A percentile compares a stretch with the other conserved stretches of the same genome.
Evolutionary conservation across 495 filamentous ascomycete species (phyloP).

Genomic region (Aspergillus funiculosus): DNA sequence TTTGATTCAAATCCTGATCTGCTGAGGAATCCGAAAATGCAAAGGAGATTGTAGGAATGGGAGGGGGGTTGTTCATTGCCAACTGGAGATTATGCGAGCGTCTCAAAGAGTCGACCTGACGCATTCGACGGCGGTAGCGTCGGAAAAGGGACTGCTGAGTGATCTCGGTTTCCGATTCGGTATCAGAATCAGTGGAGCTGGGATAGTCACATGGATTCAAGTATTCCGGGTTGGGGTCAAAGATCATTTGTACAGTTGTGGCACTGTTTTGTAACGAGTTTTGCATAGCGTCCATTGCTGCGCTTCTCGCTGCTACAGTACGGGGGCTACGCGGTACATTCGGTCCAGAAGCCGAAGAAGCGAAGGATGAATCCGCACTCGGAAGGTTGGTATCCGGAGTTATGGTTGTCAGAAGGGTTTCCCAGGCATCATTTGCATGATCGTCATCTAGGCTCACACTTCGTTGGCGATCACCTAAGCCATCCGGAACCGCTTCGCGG

Average conservation of each 20-base stretch:
- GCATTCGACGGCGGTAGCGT: slow-evolving; percentile 19
- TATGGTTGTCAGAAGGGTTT: slow-evolving; percentile 71
- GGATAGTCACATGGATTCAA: slow-evolving; percentile 41
- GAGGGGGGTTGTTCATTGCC: slow-evolving; percentile 37
- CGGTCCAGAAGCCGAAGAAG: slow-evolving; percentile 51
- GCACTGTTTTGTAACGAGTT: slow-evolving; percentile 19
- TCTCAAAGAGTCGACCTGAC: slow-evolving; percentile 21
- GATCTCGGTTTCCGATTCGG: slow-evolving; percentile 26
- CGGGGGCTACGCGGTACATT: slow-evolving; percentile 21
- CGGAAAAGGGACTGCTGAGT: slow-evolving; percentile 20
- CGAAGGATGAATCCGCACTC: slow-evolving; percentile 74
- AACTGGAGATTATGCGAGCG: slow-evolving; percentile 29
- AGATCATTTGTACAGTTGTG: slow-evolving; percentile 24
- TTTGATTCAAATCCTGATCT: slow-evolving; percentile 49
- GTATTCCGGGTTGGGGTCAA: slow-evolving; percentile 39
- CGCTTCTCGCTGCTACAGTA: slow-evolving; percentile 29
- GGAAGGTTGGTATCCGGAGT: slow-evolving; percentile 74
- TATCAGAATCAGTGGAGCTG: slow-evolving; percentile 34
- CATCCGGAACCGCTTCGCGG: slow-evolving; percentile 48
- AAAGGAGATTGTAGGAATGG: slow-evolving; percentile 34
- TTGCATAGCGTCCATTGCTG: slow-evolving; percentile 27
- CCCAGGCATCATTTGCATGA: slow-evolving; percentile 58
- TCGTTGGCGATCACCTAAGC: slow-evolving; percentile 75
- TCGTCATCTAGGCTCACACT: slow-evolving; percentile 70
- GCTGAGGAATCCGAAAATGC: slow-evolving; percentile 29